These are phyloP conservation scores for Acer campestre DNA, from an alignment of 345 rosid genomes.

Conservation along the genomic window DNA sequence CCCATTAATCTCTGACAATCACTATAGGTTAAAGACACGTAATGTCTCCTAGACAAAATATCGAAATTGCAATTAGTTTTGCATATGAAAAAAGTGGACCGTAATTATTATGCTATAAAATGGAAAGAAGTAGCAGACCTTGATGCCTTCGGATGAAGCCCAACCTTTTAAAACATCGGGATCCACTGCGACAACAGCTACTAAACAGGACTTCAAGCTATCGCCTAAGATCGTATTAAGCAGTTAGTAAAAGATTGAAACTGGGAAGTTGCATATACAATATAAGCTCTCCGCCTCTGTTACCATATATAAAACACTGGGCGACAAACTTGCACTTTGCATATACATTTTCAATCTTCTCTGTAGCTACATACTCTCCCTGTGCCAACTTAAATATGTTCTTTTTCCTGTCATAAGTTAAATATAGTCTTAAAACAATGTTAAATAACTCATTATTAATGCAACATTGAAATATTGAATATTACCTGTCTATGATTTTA, in stretches of 20 bases:
- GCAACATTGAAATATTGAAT: neutral
- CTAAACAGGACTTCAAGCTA: slow-evolving; percentile 80
- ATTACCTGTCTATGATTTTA: slow-evolving; percentile 70
- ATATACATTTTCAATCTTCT: slow-evolving; percentile 92
- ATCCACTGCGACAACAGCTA: slow-evolving; percentile 76
- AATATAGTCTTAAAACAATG: neutral
- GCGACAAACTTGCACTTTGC: slow-evolving; percentile 80
- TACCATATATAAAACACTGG: slow-evolving; percentile 89
- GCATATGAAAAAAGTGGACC: neutral
- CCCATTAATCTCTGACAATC: neutral
- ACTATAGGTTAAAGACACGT: neutral
- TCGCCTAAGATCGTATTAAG: slow-evolving; percentile 55
- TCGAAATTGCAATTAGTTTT: neutral
- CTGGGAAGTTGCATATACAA: slow-evolving; percentile 10
- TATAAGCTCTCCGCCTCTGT: slow-evolving; percentile 19
- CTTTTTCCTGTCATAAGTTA: slow-evolving; percentile 55
- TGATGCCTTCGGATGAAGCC: slow-evolving; percentile 73
- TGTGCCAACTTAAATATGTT: slow-evolving; percentile 98
- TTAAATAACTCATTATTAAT: neutral
- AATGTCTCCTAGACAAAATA: neutral
- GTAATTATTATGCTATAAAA: neutral
- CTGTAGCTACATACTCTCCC: slow-evolving; percentile 98
- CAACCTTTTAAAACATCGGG: slow-evolving; percentile 74
- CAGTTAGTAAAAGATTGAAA: slow-evolving; percentile 19
- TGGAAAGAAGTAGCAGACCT: slow-evolving; percentile 36